A percentile compares a stretch with the other conserved stretches of the same genome.
phyloP scores from a whole-genome alignment of 2,329 filamentous ascomycete genomes.

The Pseudogymnoascus sp. region DNA sequence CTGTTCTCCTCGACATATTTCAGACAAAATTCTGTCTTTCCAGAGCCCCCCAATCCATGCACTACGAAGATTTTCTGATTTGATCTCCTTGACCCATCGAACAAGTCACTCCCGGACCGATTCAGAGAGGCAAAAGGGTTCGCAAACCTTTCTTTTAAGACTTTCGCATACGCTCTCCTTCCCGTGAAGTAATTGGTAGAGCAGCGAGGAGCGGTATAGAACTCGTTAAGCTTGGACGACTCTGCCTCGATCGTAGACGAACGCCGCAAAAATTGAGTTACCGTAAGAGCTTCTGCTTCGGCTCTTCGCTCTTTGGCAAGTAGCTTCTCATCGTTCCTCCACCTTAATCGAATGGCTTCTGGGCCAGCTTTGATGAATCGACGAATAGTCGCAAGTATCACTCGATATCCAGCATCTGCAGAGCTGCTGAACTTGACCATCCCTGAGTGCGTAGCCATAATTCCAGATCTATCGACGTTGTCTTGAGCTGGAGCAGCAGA shows the following conservation, averaged over 20 bases:
- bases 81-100: not conserved
- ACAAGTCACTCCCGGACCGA: not conserved
- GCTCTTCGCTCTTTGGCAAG: not conserved
- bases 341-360: not conserved
- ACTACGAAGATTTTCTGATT: conserved; percentile 19
- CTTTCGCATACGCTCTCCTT: conserved; percentile 2
- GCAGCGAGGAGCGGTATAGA: not conserved
- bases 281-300: not conserved
- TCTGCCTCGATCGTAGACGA: not conserved
- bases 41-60: conserved; percentile 23
- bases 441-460: conserved; percentile 22
- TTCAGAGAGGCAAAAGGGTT: not conserved
- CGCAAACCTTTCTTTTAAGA: conserved; percentile 1
- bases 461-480: conserved; percentile 17
- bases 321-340: not conserved
- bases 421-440: conserved; percentile 22
- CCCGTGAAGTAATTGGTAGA: conserved; percentile 10
- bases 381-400: conserved; percentile 19
- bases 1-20: conserved; percentile 21
- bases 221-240: not conserved
- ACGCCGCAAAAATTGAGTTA: not conserved
- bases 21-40: conserved; percentile 24
- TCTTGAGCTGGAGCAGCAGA: conserved; percentile 14
- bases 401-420: conserved; percentile 16
- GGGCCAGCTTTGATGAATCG: conserved; percentile 18